Conservation (phyloP, 1,284 basidiomycete genomes). For the Pascua sp. region DNA sequence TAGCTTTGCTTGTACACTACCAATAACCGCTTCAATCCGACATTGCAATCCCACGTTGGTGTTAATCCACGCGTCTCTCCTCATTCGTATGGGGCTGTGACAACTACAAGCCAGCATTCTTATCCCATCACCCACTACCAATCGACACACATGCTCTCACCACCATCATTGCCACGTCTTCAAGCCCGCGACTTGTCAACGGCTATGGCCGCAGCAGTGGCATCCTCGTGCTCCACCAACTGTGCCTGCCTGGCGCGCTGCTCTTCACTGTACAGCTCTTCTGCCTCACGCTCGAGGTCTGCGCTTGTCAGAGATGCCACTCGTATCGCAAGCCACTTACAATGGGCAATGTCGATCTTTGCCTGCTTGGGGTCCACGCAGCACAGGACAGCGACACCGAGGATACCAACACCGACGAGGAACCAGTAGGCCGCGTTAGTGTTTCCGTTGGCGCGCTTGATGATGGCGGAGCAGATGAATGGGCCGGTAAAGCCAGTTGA, state of each 20-base stretch:
- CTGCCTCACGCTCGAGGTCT: constrained; percentile 18
- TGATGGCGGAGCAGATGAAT: constrained; percentile 23
- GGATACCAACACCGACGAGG: constrained; percentile 10
- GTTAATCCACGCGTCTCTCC: too few species aligned
- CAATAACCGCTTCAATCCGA: too few species aligned
- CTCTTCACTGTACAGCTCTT: constrained; percentile 13
- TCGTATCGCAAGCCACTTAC: constrained; percentile 6
- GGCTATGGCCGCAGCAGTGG: neutral
- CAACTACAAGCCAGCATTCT: too few species aligned
- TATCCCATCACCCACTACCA: too few species aligned
- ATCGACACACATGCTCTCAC: too few species aligned
- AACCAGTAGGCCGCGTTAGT: constrained; percentile 20
- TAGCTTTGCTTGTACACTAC: too few species aligned
- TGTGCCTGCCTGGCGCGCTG: constrained; percentile 6
- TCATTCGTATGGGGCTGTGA: too few species aligned
- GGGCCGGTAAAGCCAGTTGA: constrained; percentile 14
- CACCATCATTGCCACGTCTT: too few species aligned
- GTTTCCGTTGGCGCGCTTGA: constrained; percentile 18
- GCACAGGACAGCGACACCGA: constrained; percentile 12
- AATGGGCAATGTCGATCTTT: constrained; percentile 21
- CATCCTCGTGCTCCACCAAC: constrained; percentile 2
- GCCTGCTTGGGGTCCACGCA: constrained; percentile 17
- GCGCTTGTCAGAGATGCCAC: neutral
- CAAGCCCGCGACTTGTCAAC: neutral
- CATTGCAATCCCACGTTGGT: too few species aligned